These are phyloP conservation scores for Aeschynomene evenia DNA, from an alignment of 306 rosid species.

Conservation along the genomic window DNA sequence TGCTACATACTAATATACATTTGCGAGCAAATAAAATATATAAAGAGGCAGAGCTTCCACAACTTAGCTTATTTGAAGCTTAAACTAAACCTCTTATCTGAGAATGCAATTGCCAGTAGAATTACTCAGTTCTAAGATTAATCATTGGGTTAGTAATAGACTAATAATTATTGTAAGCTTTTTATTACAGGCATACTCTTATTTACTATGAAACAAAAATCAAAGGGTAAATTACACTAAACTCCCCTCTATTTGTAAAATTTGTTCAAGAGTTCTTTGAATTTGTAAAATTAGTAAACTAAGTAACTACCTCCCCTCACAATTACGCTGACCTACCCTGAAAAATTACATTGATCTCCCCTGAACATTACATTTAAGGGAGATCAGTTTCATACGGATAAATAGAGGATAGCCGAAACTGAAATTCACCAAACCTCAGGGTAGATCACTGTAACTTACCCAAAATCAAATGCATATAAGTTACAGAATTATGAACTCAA, in stretches of 20 bases:
- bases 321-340: too few species aligned
- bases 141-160: not conserved
- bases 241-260: too few species aligned
- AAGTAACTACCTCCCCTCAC: too few species aligned
- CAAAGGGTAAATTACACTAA: too few species aligned
- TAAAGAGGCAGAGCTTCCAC: conserved; percentile 1
- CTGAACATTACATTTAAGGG: too few species aligned
- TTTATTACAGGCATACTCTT: not conserved
- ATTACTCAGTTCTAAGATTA: not conserved
- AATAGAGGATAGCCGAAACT: too few species aligned
- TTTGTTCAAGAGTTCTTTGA: too few species aligned
- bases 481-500: not conserved
- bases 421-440: too few species aligned
- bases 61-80: conserved; percentile 11
- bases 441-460: too few species aligned
- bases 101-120: not conserved
- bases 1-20: not conserved
- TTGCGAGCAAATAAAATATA: conserved; percentile 16
- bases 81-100: not conserved
- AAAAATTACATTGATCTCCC: too few species aligned
- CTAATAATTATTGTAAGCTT: not conserved
- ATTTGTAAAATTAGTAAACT: too few species aligned
- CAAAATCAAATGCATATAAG: not conserved
- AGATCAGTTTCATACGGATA: too few species aligned
- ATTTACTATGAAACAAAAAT: not conserved